Evolutionary conservation across 2,329 filamentous ascomycete species (phyloP), one percentile per base, ranked within the genome.

Genomic region (Penicillium italicum): DNA sequence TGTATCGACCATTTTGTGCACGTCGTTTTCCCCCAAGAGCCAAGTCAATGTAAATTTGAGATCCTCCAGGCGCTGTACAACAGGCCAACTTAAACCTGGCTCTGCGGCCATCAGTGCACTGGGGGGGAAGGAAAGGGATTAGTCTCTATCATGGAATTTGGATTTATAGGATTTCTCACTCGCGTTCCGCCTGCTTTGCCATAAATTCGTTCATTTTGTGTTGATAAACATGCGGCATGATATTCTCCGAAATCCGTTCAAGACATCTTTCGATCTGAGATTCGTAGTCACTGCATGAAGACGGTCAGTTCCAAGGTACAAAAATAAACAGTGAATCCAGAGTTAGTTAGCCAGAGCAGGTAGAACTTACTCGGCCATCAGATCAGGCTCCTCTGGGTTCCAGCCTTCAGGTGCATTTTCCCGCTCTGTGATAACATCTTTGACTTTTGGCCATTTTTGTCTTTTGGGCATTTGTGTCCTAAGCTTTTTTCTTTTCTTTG

Each of bases 191-290:
- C 18, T 42, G 18, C 7, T 24, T 20, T 8, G n/a, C n/a, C 9
- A 28, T 12, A 10, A 42, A 49, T 30, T 36, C 30, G 2, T 4
- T 18, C 22, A 54, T 9, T 8, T 47, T 48, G 12, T 22, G n/a
- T 9, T 18, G 14, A 30, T 49, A 54, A 9, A 49, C 31, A n/a
- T 48, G 24, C 16, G 51, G 44, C 51, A 54, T 54, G 30, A 54
- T 54, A n/a, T 49, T 49, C 11, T 36, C 24, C 18, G 8, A n/a
- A 28, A 54, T 54, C 3, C 51, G 37, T 12, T 31, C 44, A 18
- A n/a, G 22, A 20, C 51, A 54, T n/a, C 51, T 26, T 5, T 49
- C 14, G 10, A 53, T 53, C 11, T 54, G 51, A 5, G 36, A 18
- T 20, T 42, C 44, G 4, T 31, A 37, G 18, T 54, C 51, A 26